A percentile compares a stretch with the other conserved stretches of the same genome.
Conservation (phyloP, 768 basidiomycete genomes). For the Gautieria morchelliformis region DNA sequence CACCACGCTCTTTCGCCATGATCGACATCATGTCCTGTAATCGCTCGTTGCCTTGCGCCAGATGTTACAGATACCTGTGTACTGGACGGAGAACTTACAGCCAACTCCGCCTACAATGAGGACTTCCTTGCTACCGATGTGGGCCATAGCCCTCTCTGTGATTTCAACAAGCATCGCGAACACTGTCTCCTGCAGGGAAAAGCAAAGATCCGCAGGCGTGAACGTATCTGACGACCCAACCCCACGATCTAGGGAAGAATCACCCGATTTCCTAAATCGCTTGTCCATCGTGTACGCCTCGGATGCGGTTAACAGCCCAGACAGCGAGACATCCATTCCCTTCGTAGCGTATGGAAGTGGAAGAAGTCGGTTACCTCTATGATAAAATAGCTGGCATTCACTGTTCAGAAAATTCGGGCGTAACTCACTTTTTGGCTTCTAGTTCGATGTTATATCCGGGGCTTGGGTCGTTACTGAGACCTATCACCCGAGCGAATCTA, state of each 20-base stretch:
- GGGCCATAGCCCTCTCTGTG: conserved; percentile 98
- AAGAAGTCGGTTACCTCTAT: conserved; percentile 75
- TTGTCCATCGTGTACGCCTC: conserved; percentile 86
- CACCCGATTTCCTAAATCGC: conserved; percentile 50
- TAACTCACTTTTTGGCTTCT: conserved; percentile 74
- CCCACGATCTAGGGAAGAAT: conserved; percentile 13
- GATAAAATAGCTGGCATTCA: background rate
- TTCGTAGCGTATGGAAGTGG: conserved; percentile 92
- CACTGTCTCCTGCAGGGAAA: conserved; percentile 92
- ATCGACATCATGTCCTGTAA: conserved; percentile 98
- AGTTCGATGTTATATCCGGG: conserved; percentile 98
- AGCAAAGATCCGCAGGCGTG: conserved; percentile 93
- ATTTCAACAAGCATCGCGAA: conserved; percentile 99
- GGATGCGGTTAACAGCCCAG: conserved; percentile 82
- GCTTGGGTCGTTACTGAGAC: conserved; percentile 88
- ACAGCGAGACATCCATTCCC: conserved; percentile 95
- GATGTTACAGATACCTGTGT: background rate
- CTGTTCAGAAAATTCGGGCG: background rate
- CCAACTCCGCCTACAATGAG: conserved; percentile 99
- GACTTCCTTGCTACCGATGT: conserved; percentile 92
- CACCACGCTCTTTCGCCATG: conserved; percentile 87
- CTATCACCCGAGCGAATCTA: conserved; percentile 91
- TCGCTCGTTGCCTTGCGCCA: conserved; percentile 67
- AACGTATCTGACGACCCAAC: conserved; percentile 48
- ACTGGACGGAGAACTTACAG: conserved; percentile 46